A percentile compares a stretch with the other conserved stretches of the same genome.
Evolutionary conservation across 2,329 filamentous ascomycete genomes (phyloP).

Genomic region (Waltergamsia citrina): DNA sequence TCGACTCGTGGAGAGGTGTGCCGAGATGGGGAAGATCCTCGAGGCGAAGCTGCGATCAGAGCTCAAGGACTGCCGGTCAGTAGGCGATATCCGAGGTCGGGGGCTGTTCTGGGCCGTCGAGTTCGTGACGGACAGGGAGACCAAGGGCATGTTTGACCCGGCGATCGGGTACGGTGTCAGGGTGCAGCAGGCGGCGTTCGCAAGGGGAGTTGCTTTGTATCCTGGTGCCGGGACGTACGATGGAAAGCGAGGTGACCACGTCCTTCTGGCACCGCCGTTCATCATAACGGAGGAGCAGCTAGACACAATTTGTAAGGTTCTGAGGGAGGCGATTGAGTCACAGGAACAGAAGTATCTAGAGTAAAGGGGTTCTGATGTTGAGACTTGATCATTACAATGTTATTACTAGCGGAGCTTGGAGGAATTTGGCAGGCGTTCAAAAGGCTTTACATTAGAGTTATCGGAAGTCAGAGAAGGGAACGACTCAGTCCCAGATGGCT

Average conservation of each 20-base stretch:
- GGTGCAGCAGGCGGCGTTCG: constrained; percentile 18
- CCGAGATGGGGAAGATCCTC: constrained; percentile 18
- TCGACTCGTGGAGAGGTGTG: constrained; percentile 19
- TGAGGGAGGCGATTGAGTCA: constrained; percentile 4
- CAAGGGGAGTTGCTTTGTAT: constrained; percentile 40
- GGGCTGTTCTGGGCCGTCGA: constrained; percentile 38
- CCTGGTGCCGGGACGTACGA: constrained; percentile 52
- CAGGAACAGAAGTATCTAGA: constrained; percentile 1
- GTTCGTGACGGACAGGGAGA: constrained; percentile 28
- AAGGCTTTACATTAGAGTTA: too few species aligned
- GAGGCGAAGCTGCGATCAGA: constrained; percentile 13
- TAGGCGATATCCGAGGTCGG: constrained; percentile 28
- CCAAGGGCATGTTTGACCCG: constrained; percentile 23
- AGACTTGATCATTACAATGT: too few species aligned
- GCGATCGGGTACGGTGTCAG: constrained; percentile 13
- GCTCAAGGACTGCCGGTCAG: constrained; percentile 19
- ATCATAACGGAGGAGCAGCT: constrained; percentile 37
- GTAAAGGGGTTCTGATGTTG: too few species aligned
- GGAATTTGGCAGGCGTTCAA: too few species aligned
- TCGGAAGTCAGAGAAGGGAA: too few species aligned
- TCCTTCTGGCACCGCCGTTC: constrained; percentile 61
- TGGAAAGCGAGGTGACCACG: constrained; percentile 45
- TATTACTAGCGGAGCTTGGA: too few species aligned
- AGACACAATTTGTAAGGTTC: not conserved
- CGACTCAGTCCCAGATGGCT: too few species aligned